A percentile compares a stretch with the other conserved stretches of the same genome.
phyloP scores from a whole-genome alignment of 768 basidiomycete genomes.

The Terana coerulea region DNA sequence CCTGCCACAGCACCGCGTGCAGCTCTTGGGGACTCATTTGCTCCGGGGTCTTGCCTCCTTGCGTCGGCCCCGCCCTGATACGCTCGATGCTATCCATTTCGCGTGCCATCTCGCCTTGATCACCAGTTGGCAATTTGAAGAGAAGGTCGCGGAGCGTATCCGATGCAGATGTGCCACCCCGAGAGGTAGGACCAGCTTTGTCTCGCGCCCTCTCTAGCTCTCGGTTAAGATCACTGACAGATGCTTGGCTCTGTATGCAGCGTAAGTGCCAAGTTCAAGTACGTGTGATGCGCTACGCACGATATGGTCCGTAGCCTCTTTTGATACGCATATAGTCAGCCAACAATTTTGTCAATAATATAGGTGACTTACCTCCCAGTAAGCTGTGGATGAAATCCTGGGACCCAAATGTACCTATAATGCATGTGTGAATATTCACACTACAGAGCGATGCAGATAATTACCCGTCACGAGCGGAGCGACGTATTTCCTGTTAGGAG shows the following conservation, averaged over 20 bases:
- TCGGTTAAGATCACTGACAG: slow-evolving; percentile 82
- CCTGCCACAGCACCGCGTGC: slow-evolving; percentile 79
- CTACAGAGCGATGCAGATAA: background rate
- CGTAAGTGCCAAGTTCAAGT: background rate
- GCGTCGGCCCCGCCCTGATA: slow-evolving; percentile 51
- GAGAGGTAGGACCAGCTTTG: slow-evolving; percentile 29
- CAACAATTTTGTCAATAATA: background rate
- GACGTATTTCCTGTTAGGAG: slow-evolving; percentile 71
- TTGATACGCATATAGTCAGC: background rate
- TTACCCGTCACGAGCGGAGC: slow-evolving; percentile 79
- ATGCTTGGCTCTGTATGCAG: slow-evolving; percentile 41
- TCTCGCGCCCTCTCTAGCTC: slow-evolving; percentile 70
- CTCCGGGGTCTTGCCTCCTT: slow-evolving; percentile 66
- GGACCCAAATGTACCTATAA: slow-evolving; percentile 65
- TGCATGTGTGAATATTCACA: background rate
- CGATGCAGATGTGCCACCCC: slow-evolving; percentile 32
- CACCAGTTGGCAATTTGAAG: slow-evolving; percentile 57
- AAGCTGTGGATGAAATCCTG: slow-evolving; percentile 79
- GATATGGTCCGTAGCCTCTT: slow-evolving; percentile 63
- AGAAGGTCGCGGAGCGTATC: slow-evolving; percentile 59
- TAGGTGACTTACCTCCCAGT: slow-evolving; percentile 54
- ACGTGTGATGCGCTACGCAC: slow-evolving; percentile 29
- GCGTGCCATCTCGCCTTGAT: slow-evolving; percentile 59
- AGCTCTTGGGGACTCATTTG: slow-evolving; percentile 89
- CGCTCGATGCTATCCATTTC: slow-evolving; percentile 74